Percentiles rank a stretch among this genome's conserved stretches.
These are phyloP conservation scores for Psophocarpus tetragonolobus DNA, from an alignment of 306 rosid genomes.

Conservation along the genomic window DNA sequence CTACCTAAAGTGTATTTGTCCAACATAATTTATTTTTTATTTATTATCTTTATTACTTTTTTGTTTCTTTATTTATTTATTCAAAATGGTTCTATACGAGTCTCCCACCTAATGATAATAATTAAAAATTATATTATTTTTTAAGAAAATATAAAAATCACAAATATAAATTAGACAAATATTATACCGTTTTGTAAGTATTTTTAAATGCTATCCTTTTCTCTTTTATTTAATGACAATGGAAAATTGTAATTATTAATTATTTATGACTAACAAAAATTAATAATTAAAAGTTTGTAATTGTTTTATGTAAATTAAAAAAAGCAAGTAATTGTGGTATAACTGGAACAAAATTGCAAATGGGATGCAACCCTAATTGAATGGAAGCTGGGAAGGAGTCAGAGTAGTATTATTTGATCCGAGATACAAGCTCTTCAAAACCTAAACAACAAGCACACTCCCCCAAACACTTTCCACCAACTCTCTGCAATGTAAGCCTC, in stretches of 20 bases:
- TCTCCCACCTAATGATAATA: too few species aligned
- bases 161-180: neutral
- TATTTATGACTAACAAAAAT: too few species aligned
- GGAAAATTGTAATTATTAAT: neutral
- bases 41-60: too few species aligned
- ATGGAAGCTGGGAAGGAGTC: neutral
- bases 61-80: too few species aligned
- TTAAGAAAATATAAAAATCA: neutral
- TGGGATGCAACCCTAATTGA: neutral
- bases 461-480: neutral
- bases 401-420: neutral
- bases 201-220: neutral
- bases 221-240: neutral
- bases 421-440: neutral
- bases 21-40: too few species aligned
- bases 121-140: neutral
- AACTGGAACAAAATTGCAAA: neutral
- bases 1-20: too few species aligned
- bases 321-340: neutral
- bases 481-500: conserved; percentile 33
- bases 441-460: neutral
- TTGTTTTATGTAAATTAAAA: neutral
- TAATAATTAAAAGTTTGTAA: too few species aligned
- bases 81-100: too few species aligned
- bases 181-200: neutral